Percentiles rank a stretch among this genome's conserved stretches.
Evolutionary conservation across 805 yeast species (phyloP).

Genomic region (Saccharomyces jurei): DNA sequence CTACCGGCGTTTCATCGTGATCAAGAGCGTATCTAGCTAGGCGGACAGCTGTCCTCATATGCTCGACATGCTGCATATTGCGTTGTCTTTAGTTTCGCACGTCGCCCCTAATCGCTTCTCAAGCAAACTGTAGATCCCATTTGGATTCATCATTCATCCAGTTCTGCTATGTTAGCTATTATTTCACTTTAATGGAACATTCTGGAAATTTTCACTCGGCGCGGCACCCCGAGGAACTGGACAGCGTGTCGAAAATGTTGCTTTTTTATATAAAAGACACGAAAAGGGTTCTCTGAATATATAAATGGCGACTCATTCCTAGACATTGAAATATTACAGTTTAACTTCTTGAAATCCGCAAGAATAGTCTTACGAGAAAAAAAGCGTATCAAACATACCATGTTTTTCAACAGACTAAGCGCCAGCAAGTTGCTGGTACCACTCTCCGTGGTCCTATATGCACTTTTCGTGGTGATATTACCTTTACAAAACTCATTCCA

Average conservation of each 20-base stretch:
- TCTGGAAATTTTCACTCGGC: constrained; percentile 3
- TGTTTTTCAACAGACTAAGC: constrained; percentile 10
- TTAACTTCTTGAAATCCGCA: background rate
- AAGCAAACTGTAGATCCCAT: background rate
- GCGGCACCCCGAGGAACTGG: background rate
- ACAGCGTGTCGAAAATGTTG: background rate
- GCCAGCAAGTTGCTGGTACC: constrained; percentile 38
- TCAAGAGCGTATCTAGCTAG: constrained; percentile 59
- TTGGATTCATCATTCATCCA: background rate
- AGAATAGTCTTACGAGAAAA: background rate
- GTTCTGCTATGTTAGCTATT: background rate
- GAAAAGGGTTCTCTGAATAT: background rate
- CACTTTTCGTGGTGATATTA: constrained; percentile 24
- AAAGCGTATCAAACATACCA: background rate
- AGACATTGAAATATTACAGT: background rate
- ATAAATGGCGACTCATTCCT: background rate
- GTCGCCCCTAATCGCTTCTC: background rate
- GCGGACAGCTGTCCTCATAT: constrained; percentile 45
- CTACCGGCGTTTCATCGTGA: constrained; percentile 76
- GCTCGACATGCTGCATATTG: constrained; percentile 17
- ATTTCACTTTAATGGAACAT: background rate
- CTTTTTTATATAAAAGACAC: background rate
- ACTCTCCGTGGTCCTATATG: constrained; percentile 33
- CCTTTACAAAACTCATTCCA: constrained; percentile 24
- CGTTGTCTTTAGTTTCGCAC: background rate